Evolutionary conservation across 2,329 filamentous ascomycete species (phyloP), one percentile per base, ranked within the genome.

Genomic region (Penicillium brasilianum): DNA sequence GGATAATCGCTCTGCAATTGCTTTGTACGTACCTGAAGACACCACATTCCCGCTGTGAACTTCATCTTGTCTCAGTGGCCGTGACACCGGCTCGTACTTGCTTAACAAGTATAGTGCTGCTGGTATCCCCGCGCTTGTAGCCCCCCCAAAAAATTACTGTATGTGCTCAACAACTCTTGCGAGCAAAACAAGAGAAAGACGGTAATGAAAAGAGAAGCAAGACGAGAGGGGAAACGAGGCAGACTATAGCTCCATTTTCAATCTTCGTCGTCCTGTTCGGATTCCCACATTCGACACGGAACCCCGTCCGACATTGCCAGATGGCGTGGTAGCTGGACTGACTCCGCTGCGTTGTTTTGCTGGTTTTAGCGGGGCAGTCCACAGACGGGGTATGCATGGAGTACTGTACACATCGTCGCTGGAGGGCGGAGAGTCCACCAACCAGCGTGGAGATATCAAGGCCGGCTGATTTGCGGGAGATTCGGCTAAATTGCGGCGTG

Each of bases 41-140:
- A 69, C 75, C 76, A 78, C 77, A 78, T 78, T 57, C 77, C 76
- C 34, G 76, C 73, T 10, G 76, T 78, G 67, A 79, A 78, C 71
- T 76, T 79, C 77, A 79, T 78, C 18, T 66, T 76, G 62, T 37
- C 25, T 39, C 30, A 37, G 36, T 48, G 4, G 8, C 28, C 10
- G 30, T 52, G 25, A 51, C 41, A 20, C 13, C 41, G 11, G 28
- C 39, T n/a, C 30, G 13, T 0, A 25, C 5, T 34, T 16, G 20
- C 14, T 13, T 28, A 13, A 4, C 2, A 22, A 16, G 18, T 52
- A 2, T 36, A 28, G 25, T 43, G 18, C 13, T 14, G 43, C 13
- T 28, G 14, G 14, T 11, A 50, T 20, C 28, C 28, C 46, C 46
- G 46, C 46, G 18, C 25, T 3, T n/a, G 8, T 5, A 34, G 30